Conservation (phyloP, 2,329 filamentous ascomycete species). For the Ascochyta viciae-villosae region DNA sequence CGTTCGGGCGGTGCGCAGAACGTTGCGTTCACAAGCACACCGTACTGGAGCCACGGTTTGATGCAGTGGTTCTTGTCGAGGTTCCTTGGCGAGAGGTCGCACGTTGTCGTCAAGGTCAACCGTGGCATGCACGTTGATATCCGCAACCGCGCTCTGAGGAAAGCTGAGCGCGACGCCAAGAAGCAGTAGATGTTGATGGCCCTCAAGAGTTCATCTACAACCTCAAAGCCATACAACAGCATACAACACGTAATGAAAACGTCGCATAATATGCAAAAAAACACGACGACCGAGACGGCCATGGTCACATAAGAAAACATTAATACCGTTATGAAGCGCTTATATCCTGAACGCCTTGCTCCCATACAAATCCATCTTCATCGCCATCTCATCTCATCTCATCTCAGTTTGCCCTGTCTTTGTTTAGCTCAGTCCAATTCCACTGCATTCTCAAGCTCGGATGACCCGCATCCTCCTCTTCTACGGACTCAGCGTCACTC, state of each 20-base stretch:
- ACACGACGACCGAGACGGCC: not conserved
- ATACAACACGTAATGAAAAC: not conserved
- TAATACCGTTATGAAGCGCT: not conserved
- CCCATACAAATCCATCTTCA: not conserved
- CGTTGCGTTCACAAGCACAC: slow-evolving; percentile 84
- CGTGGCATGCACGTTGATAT: slow-evolving; percentile 81
- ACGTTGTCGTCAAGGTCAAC: slow-evolving; percentile 66
- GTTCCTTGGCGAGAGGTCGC: slow-evolving; percentile 65
- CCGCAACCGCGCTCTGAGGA: slow-evolving; percentile 79
- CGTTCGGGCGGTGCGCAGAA: slow-evolving; percentile 77
- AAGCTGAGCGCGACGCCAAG: slow-evolving; percentile 82
- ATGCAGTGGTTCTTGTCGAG: slow-evolving; percentile 81
- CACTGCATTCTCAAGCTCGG: slow-evolving; percentile 23
- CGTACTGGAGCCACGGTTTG: slow-evolving; percentile 89
- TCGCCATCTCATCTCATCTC: not conserved
- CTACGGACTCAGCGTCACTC: slow-evolving; percentile 19
- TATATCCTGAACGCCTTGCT: slow-evolving; percentile 6
- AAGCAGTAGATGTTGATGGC: slow-evolving; percentile 53
- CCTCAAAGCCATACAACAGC: not conserved
- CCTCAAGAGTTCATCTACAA: not conserved
- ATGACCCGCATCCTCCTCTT: slow-evolving; percentile 18
- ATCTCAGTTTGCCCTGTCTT: not conserved
- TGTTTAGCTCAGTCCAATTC: slow-evolving; percentile 22
- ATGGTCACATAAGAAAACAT: not conserved
- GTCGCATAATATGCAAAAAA: not conserved